Evolutionary conservation across 2,329 filamentous ascomycete genomes (phyloP), one percentile per base, ranked within the genome.

Genomic region (Ophiostoma montium): DNA sequence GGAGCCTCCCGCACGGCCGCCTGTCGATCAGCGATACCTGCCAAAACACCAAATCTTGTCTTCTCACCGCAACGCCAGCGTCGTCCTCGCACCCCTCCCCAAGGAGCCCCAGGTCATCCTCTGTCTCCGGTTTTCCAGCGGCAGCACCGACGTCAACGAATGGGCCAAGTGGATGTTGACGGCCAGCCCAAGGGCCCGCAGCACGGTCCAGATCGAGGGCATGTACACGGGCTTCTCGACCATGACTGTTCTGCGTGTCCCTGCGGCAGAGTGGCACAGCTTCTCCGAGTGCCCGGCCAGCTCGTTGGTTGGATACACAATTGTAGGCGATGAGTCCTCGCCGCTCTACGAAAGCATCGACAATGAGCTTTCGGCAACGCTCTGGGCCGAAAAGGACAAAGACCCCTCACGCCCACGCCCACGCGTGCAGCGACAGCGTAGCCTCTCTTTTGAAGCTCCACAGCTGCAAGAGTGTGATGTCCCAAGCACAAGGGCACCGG

Each of bases 111-210:
- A 57, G 16, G 55, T 57, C 13, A 44, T 56, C 6, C 39, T 57
- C 10, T 57, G 55, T 31, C 44, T 57, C 5, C 53, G 55, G 46
- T 56, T 1, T 31, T 54, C 3, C 43, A 35, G 9, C 46, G 52
- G 15, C 39, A 43, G n/a, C 11, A 39, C 4, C 41, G 52, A n/a
- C 39, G 30, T 57, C 16, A 49, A 43, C 8, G 36, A 50, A 38
- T 57, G 55, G 55, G 50, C 39, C n/a, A 48, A 53, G 23, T 57
- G 55, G 55, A 56, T 57, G 2, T 51, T 45, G 32, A 41, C 48
- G 12, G 52, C 55, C 2, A 35, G 30, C 2, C 46, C 47, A 1
- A 16, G 30, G 9, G 53, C 49, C 1, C 50, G 54, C 2, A 49
- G 53, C 15, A 18, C 46, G 13, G 50, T 57, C 23, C 44, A 47